Evolutionary conservation across 2,329 filamentous ascomycete species (phyloP), one percentile per base, ranked within the genome.

Genomic region (Fusarium goolgardi): DNA sequence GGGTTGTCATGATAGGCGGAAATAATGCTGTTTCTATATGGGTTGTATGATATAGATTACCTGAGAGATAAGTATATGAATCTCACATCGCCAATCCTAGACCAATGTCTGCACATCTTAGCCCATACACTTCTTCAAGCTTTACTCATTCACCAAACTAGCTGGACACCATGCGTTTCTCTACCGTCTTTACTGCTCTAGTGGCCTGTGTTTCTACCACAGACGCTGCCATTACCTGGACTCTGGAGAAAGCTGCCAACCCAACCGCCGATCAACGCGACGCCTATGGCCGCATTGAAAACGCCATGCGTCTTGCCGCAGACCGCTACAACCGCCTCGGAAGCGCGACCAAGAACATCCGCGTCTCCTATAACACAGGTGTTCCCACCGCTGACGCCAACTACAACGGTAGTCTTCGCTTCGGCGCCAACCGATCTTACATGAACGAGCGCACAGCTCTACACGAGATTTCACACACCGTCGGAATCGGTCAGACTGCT

Each of bases 401-500:
- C 76, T 81, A 77, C 73, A 82, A 79, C 69, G 82, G 82, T 40
- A 78, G 81, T 71, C 74, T 84, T n/a, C 79, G 82, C 16, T 84
- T 84, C 71, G 82, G 81, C 7, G 75, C 77, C 15, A 76, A 83
- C 76, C 71, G 82, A 11, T 64, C 78, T 1, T 84, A 81, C 76
- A 84, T 84, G 82, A 83, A 72, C 47, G 80, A 84, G 72, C 81
- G 82, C 16, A 83, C 81, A 5, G 81, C 82, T 7, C 75, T 84
- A 70, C 82, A 84, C 67, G 82, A 84, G 74, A 82, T 83, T 43
- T 65, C 81, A 3, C 82, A 84, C 70, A 83, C 81, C 1, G 78
- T 84, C 7, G 82, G 82, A 5, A 75, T 84, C n/a, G 82, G 82
- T 0, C 79, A 81, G 74, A 82, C 81, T 6, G 65, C 71, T 10